Evolutionary conservation across 108 stramenopile species (phyloP).

Genomic region (Fragilariopsis cylindrus): DNA sequence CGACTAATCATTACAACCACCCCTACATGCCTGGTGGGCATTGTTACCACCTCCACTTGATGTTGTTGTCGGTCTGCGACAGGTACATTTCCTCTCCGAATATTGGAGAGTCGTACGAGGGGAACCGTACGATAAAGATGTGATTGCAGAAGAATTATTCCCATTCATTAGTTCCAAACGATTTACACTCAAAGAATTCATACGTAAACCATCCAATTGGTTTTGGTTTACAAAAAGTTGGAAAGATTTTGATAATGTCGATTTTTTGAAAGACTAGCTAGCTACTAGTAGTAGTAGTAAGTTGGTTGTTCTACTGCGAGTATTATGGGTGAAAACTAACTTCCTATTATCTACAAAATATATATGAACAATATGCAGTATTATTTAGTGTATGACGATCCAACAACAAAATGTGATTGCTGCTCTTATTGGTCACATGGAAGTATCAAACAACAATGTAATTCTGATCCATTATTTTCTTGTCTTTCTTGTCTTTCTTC

Average conservation of each 20-base stretch:
- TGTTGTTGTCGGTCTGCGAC: conserved; percentile 73
- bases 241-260: conserved; percentile 55
- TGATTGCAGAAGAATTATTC: conserved; percentile 62
- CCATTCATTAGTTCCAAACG: conserved; percentile 65
- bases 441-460: too few species aligned
- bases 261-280: conserved; percentile 29
- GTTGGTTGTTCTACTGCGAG: too few species aligned
- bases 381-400: too few species aligned
- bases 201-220: conserved; percentile 59
- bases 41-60: conserved; percentile 70
- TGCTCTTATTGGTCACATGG: too few species aligned
- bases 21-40: conserved; percentile 71
- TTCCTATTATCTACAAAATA: too few species aligned
- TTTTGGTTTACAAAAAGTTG: conserved; percentile 72
- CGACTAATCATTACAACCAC: conserved; percentile 42
- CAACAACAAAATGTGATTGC: too few species aligned
- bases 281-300: neutral
- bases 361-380: too few species aligned
- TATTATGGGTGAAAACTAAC: too few species aligned
- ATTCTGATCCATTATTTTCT: too few species aligned
- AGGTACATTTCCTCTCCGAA: conserved; percentile 71
- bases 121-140: conserved; percentile 50
- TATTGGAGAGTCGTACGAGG: conserved; percentile 58
- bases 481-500: too few species aligned
- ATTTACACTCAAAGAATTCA: conserved; percentile 71